phyloP scores from a whole-genome alignment of 2,329 filamentous ascomycete genomes.

The Cryoendolithus antarcticus region DNA sequence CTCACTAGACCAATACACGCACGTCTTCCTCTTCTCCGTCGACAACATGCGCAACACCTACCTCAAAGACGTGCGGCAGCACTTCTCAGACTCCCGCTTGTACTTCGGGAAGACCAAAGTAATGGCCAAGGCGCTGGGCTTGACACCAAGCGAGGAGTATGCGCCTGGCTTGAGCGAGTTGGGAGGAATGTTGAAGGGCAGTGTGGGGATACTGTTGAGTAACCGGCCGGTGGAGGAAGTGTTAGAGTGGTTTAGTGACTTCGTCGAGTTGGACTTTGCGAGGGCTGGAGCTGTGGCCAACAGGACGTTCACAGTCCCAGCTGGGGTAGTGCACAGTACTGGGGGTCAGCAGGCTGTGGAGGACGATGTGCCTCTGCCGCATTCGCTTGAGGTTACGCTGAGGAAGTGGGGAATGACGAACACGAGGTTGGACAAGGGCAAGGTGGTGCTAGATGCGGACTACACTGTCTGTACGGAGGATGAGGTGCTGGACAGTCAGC shows the following conservation, averaged over 20 bases:
- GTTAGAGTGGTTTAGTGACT: constrained; percentile 57
- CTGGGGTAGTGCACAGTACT: constrained; percentile 65
- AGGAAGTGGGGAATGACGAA: constrained; percentile 72
- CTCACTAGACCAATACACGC: constrained; percentile 70
- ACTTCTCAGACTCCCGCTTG: constrained; percentile 74
- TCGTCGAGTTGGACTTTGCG: constrained; percentile 75
- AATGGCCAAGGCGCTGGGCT: constrained; percentile 88
- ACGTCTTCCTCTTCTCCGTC: constrained; percentile 86
- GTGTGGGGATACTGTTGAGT: constrained; percentile 84
- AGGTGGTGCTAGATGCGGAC: constrained; percentile 60
- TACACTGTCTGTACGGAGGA: constrained; percentile 79
- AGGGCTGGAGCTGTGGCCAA: constrained; percentile 68
- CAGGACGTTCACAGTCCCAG: constrained; percentile 66
- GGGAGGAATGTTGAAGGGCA: constrained; percentile 58
- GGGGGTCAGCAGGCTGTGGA: constrained; percentile 69
- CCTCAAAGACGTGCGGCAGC: constrained; percentile 76
- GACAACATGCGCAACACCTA: constrained; percentile 98
- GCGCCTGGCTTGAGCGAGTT: constrained; percentile 66
- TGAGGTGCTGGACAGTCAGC: constrained; percentile 72
- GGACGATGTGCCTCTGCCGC: constrained; percentile 75
- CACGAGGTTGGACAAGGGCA: constrained; percentile 76
- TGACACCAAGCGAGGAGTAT: constrained; percentile 57
- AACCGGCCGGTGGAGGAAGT: constrained; percentile 59
- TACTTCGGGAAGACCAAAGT: constrained; percentile 99
- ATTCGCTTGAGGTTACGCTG: constrained; percentile 82